Evolutionary conservation across 257 asterid species (phyloP), one percentile per base, ranked within the genome.

Genomic region (Oldenlandia corymbosa): DNA sequence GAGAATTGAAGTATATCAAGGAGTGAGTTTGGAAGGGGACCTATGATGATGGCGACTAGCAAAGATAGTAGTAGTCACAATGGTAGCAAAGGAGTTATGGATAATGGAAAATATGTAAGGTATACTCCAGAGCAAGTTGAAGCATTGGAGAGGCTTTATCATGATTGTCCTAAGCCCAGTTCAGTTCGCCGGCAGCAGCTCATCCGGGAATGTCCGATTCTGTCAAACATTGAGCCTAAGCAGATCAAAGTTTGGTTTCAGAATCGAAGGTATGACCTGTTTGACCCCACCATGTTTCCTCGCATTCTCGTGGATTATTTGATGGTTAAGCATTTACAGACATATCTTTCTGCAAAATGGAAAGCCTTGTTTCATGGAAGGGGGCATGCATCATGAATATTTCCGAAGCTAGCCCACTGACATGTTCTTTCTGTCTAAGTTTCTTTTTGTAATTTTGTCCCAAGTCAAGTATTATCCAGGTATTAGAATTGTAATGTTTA

Each of bases 181-280:
- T 89, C 96, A 9, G 75, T 86, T 62, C 93, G 96, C 60, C 85
- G 96, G 20, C 96, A 89, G 80, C 96, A 89, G 76, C 86, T 89
- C 34, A 89, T 89, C 65, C 85, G 96, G 7, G 96, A 89, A 50
- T 84, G 93, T 60, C 95, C 93, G 10, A 89, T 89, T 66, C 84
- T 89, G 56, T 86, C 86, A 62, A 65, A 86, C 77, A 89, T 89
- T 65, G 96, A 89, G 65, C 90, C 95, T 42, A 88, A 84, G 70
- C 96, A 88, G 76, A 88, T 88, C 88, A 88, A 88, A 84, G 96
- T 88, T 39, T 89, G 96, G 96, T 89, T 89, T 67, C 96, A 89
- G 76, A 89, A 89, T 76, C 82, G 96, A 75, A 84, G 96, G 96
- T 89, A 78, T 2, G 21, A 26, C 1, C 10, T 60, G 34, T 60